phyloP scores from a whole-genome alignment of 306 rosid species.

The Malus sieversii region DNA sequence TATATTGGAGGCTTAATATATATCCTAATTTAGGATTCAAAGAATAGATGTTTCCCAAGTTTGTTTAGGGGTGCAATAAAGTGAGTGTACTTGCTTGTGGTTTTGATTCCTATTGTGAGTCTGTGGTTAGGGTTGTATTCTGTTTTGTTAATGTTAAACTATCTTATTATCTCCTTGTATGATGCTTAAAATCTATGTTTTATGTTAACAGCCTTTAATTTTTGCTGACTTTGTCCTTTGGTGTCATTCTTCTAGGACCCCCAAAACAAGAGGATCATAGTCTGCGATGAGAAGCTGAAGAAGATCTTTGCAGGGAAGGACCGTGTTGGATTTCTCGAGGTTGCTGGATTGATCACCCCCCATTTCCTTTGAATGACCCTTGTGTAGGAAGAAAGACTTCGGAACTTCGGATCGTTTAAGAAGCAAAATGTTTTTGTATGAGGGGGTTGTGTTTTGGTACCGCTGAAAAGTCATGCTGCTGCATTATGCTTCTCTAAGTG shows the following conservation, averaged over 20 bases:
- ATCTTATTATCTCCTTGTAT: no score
- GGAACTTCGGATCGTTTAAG: constrained; percentile 4
- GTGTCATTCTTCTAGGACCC: constrained; percentile 49
- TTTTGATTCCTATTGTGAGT: neutral
- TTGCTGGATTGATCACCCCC: constrained; percentile 79
- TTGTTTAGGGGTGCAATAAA: neutral
- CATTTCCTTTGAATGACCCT: constrained; percentile 54
- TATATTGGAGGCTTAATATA: neutral
- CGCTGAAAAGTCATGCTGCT: neutral
- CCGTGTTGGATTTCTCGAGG: constrained; percentile 70
- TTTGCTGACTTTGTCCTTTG: constrained; percentile 8
- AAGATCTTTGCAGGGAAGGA: constrained; percentile 70
- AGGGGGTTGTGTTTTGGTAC: constrained; percentile 32
- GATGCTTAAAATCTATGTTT: neutral
- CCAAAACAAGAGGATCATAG: constrained; percentile 60
- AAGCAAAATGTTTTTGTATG: constrained; percentile 19
- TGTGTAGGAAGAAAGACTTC: neutral
- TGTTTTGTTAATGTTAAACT: neutral
- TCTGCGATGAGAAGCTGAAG: constrained; percentile 91
- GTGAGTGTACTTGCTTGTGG: neutral
- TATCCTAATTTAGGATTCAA: neutral
- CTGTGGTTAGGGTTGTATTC: neutral
- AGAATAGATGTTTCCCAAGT: neutral
- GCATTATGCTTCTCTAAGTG: constrained; percentile 23
- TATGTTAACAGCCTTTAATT: neutral